Base-by-base conservation (phyloP, 768 basidiomycete species). In the Mycena indigotica region DNA sequence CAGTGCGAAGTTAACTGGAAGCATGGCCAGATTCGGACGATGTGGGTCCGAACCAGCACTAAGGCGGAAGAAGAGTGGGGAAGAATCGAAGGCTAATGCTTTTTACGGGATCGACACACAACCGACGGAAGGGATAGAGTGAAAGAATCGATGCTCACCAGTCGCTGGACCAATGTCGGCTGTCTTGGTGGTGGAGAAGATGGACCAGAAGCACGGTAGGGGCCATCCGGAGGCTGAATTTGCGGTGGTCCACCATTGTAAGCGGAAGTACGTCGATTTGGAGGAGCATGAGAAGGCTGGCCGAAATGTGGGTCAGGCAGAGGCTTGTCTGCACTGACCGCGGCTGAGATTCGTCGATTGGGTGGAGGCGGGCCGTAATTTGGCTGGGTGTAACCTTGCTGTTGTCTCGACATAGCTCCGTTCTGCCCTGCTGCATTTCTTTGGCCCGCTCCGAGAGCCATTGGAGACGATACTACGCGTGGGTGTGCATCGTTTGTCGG, bases 231-330 rank as follows among this genome's bases (percentile, higher is more conserved):
- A 48, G 24, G 28, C 41, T 53, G 25, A 23, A 44, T 16, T 44
- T 6, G 41, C n/a, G 41, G 21, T 44, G 55, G 51, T 28, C 41
- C 55, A 1, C 32, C n/a, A 46, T 45, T 48, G 38, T 58, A 40
- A 23, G 52, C 26, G 35, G 62, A 63, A 57, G 55, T 50, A 30
- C 62, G 62, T 29, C 62, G 54, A 50, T 52, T 57, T 60, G 52
- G 53, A 54, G 62, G 62, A 8, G 62, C 59, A 48, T 63, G 62
- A 52, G 62, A 58, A 40, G 62, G 62, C 3, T 4, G 35, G 32
- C 46, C 57, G 56, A 55, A 53, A 21, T 59, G 62, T 58, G 55
- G 62, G 59, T 63, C 62, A 15, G 62, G 62, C 21, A 63, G 55
- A 48, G 62, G 62, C 52, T 63, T 63, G 29, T 63, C 62, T 50